Evolutionary conservation across 768 basidiomycete species (phyloP).

Genomic region (Podaxis rugospora): DNA sequence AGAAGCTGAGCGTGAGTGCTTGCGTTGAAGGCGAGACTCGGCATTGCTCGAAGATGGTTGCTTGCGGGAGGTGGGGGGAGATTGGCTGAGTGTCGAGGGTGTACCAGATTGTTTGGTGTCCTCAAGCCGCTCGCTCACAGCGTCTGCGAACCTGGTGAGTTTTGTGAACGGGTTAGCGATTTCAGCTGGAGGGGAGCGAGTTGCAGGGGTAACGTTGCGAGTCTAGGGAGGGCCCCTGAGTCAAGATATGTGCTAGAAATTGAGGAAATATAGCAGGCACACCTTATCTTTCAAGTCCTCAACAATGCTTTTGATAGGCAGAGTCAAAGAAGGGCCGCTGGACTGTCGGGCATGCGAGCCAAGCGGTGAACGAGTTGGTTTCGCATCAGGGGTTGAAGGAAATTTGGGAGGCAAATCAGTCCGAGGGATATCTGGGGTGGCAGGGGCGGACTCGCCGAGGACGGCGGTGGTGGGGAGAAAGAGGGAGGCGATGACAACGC

Average conservation of each 20-base stretch:
- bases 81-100: conserved; percentile 7
- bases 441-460: conserved; percentile 49
- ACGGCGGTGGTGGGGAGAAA: conserved; percentile 76
- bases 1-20: conserved; percentile 48
- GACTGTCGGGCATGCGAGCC: conserved; percentile 20
- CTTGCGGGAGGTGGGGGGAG: conserved; percentile 31
- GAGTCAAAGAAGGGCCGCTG: conserved; percentile 19
- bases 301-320: conserved; percentile 67
- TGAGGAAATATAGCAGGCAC: background rate
- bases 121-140: conserved; percentile 14
- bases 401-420: conserved; percentile 13
- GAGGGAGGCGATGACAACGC: conserved; percentile 78
- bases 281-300: conserved; percentile 75
- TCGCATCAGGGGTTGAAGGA: conserved; percentile 7
- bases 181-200: conserved; percentile 40
- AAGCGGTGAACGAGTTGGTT: conserved; percentile 10
- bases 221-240: conserved; percentile 27
- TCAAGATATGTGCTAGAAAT: background rate
- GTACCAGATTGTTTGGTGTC: background rate
- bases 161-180: conserved; percentile 54
- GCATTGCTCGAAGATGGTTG: conserved; percentile 44
- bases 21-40: conserved; percentile 46
- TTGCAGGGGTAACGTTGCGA: conserved; percentile 35
- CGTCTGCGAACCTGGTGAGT: conserved; percentile 31
- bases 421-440: conserved; percentile 40